Evolutionary conservation across 495 filamentous ascomycete species (phyloP).

Genomic region (Neurospora sp.): DNA sequence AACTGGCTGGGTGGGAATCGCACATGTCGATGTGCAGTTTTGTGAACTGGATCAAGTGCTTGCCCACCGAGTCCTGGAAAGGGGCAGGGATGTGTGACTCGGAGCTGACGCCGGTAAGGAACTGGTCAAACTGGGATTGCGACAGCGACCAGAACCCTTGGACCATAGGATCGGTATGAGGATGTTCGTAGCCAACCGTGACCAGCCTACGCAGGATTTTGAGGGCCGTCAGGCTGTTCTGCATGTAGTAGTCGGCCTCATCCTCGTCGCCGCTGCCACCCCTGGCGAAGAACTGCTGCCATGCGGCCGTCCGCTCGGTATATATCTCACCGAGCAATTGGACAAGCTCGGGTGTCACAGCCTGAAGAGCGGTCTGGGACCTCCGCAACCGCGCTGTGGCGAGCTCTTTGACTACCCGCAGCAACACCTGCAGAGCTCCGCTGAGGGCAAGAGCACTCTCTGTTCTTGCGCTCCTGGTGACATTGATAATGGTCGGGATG

Average conservation of each 20-base stretch:
- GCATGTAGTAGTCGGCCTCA: conserved; percentile 49
- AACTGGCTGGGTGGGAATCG: conserved; percentile 61
- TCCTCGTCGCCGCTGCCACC: conserved; percentile 39
- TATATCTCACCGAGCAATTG: conserved; percentile 70
- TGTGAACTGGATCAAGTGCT: conserved; percentile 78
- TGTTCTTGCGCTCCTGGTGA: conserved; percentile 41
- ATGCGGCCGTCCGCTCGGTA: conserved; percentile 57
- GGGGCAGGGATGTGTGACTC: conserved; percentile 38
- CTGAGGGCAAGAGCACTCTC: conserved; percentile 47
- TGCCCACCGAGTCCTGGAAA: conserved; percentile 51
- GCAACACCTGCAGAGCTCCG: conserved; percentile 63
- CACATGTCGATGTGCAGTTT: conserved; percentile 88
- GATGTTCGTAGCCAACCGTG: conserved; percentile 72
- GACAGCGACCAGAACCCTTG: conserved; percentile 66
- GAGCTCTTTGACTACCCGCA: conserved; percentile 84
- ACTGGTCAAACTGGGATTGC: conserved; percentile 59
- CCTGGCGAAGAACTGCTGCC: conserved; percentile 50
- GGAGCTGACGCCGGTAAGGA: conserved; percentile 43
- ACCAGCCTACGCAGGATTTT: conserved; percentile 74
- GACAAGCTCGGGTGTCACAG: conserved; percentile 69
- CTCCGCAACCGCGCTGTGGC: conserved; percentile 63
- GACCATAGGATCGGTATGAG: conserved; percentile 65
- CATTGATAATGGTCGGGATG: conserved; percentile 46
- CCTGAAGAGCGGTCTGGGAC: conserved; percentile 61
- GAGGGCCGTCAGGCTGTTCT: conserved; percentile 65